phyloP scores from a whole-genome alignment of 176 grass and related monocot genomes.

The Thalia dealbata region DNA sequence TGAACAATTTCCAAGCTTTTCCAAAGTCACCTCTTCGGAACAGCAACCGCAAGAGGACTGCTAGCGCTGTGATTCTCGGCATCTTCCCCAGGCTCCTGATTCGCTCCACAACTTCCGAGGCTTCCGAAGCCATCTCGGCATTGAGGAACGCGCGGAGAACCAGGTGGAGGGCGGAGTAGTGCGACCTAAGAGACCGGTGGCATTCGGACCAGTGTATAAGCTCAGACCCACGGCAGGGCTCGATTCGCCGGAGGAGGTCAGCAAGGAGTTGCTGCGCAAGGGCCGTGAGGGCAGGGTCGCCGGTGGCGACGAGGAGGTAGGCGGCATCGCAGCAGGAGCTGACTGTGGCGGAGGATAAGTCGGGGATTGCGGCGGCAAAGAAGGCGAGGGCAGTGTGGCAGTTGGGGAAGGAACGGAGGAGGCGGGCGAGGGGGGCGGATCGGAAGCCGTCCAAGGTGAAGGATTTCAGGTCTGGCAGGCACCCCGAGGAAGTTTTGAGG shows the following conservation, averaged over 20 bases:
- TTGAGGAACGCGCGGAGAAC: constrained; percentile 64
- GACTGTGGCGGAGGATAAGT: constrained; percentile 31
- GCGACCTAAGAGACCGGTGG: not conserved
- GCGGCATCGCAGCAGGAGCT: constrained; percentile 27
- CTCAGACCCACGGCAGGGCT: constrained; percentile 2
- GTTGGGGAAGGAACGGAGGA: constrained; percentile 1
- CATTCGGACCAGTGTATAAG: constrained; percentile 32
- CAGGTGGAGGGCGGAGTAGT: constrained; percentile 37
- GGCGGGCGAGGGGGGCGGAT: not conserved
- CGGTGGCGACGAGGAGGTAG: constrained; percentile 26
- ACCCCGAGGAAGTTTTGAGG: constrained; percentile 12
- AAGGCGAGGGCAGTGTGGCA: not conserved
- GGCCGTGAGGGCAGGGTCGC: constrained; percentile 26
- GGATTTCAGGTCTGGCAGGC: not conserved
- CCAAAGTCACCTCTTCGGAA: constrained; percentile 38
- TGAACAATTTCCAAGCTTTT: constrained; percentile 72
- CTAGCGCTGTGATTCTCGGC: constrained; percentile 41
- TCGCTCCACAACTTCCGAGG: constrained; percentile 29
- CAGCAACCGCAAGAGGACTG: constrained; percentile 44
- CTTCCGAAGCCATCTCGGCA: constrained; percentile 46
- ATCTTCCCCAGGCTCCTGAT: constrained; percentile 24
- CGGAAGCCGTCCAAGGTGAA: constrained; percentile 1
- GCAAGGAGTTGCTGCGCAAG: constrained; percentile 9
- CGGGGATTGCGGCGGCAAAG: constrained; percentile 3
- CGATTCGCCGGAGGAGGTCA: constrained; percentile 14